Evolutionary conservation across 2,329 filamentous ascomycete genomes (phyloP).

Genomic region (Sarocladium kiliense): DNA sequence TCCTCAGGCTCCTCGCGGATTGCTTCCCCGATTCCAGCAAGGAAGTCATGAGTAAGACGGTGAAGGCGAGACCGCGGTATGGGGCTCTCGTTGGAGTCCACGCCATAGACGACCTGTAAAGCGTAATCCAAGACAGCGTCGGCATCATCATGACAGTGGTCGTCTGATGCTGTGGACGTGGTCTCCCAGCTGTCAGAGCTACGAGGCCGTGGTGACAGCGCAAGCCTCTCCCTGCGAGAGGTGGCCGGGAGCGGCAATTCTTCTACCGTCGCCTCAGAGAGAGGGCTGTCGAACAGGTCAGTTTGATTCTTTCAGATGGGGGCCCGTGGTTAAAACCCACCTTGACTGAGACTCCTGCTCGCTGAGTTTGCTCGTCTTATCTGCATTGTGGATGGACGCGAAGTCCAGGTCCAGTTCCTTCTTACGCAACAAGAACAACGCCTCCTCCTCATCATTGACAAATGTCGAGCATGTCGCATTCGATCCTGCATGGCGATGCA

Average conservation of each 20-base stretch:
- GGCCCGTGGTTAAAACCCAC: not conserved
- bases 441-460: conserved; percentile 30
- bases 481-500: conserved; percentile 27
- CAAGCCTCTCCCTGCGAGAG: conserved; percentile 13
- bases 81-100: conserved; percentile 28
- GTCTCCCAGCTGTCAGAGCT: conserved; percentile 14
- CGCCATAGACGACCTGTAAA: conserved; percentile 31
- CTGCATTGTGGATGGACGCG: not conserved
- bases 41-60: conserved; percentile 22
- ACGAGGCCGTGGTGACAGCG: not conserved
- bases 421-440: not conserved
- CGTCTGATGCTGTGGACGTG: conserved; percentile 21
- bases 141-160: conserved; percentile 27
- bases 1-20: conserved; percentile 2
- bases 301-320: not conserved
- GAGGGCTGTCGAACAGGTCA: not conserved
- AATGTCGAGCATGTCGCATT: conserved; percentile 32
- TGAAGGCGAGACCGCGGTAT: conserved; percentile 25
- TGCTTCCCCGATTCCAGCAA: not conserved
- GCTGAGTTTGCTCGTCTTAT: not conserved
- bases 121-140: conserved; percentile 29
- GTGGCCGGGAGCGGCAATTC: conserved; percentile 7
- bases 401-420: not conserved
- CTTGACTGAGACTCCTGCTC: conserved; percentile 1
- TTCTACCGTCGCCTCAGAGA: conserved; percentile 5